These are phyloP conservation scores for Sporodiniella umbellata DNA, from an alignment of 371 early-diverging fungal species.

Conservation along the genomic window DNA sequence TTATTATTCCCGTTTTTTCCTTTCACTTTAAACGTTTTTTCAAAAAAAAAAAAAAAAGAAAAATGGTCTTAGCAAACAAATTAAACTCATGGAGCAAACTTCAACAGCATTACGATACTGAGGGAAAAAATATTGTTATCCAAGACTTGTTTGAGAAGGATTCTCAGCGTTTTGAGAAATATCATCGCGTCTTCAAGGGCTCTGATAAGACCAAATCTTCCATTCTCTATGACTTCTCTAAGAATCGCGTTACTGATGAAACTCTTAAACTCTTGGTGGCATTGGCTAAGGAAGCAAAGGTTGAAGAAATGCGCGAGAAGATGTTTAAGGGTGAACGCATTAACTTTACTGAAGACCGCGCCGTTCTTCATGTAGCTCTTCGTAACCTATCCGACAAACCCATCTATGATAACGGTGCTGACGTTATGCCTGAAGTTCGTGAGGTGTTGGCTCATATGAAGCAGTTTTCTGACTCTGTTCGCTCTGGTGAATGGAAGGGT, in stretches of 20 bases:
- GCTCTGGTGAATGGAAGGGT: constrained; percentile 91
- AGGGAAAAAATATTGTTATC: constrained; percentile 72
- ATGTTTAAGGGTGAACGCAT: constrained; percentile 97
- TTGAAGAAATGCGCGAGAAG: constrained; percentile 80
- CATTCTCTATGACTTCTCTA: constrained; percentile 91
- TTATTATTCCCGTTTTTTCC: not conserved
- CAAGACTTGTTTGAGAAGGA: constrained; percentile 78
- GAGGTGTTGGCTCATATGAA: constrained; percentile 94
- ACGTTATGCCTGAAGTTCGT: constrained; percentile 93
- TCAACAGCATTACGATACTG: constrained; percentile 78
- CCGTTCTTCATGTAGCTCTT: constrained; percentile 96
- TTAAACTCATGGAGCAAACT: constrained; percentile 82
- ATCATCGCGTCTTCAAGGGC: constrained; percentile 73
- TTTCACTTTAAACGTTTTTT: constrained; percentile 2
- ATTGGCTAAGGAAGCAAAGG: constrained; percentile 82
- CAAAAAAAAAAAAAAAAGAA: too few species aligned
- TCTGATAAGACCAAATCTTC: constrained; percentile 55
- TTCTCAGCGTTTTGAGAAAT: constrained; percentile 72
- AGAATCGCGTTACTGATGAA: constrained; percentile 85
- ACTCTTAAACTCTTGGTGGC: constrained; percentile 76
- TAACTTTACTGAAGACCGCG: constrained; percentile 97
- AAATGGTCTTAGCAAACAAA: constrained; percentile 72
- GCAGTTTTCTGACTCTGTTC: constrained; percentile 77
- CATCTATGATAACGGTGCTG: constrained; percentile 78
- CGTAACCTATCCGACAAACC: constrained; percentile 84